Percentiles rank a stretch among this genome's conserved stretches.
Evolutionary conservation across 257 asterid species (phyloP).

Genomic region (Misopates orontium): DNA sequence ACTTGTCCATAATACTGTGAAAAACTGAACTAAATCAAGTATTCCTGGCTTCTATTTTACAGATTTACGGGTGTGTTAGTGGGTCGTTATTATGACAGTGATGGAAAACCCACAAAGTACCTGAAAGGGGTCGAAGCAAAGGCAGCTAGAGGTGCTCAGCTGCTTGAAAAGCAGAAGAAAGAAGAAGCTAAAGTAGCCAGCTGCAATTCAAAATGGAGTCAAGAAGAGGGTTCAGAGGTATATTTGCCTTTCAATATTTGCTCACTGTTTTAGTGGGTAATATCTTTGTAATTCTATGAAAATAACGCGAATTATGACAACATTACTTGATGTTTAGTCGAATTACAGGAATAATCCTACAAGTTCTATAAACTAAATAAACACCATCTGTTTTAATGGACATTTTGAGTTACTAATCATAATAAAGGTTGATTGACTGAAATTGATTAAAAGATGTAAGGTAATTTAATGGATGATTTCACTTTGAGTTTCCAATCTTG

Average conservation of each 20-base stretch:
- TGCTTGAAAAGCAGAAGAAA: constrained; percentile 76
- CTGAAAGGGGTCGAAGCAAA: constrained; percentile 88
- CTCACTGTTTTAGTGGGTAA: not conserved
- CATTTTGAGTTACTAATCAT: no score
- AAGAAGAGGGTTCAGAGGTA: constrained; percentile 95
- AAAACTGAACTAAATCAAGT: not conserved
- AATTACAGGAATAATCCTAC: no score
- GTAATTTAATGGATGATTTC: no score
- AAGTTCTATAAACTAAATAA: no score
- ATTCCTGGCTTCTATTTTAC: constrained; percentile 19
- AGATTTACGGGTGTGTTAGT: constrained; percentile 77
- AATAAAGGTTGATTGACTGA: no score
- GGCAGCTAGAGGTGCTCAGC: constrained; percentile 92
- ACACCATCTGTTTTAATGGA: no score
- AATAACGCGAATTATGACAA: no score
- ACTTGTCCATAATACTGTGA: not conserved
- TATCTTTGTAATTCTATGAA: not conserved
- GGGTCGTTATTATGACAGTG: constrained; percentile 75
- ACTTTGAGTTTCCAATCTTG: no score
- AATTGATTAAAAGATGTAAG: no score
- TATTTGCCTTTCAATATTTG: not conserved
- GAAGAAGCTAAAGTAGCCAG: constrained; percentile 77
- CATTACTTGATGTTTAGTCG: no score
- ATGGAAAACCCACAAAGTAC: constrained; percentile 80
- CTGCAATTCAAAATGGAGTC: constrained; percentile 94